A percentile compares a stretch with the other conserved stretches of the same genome.
phyloP scores from a whole-genome alignment of 495 filamentous ascomycete species.

The Penicillium odoratum region DNA sequence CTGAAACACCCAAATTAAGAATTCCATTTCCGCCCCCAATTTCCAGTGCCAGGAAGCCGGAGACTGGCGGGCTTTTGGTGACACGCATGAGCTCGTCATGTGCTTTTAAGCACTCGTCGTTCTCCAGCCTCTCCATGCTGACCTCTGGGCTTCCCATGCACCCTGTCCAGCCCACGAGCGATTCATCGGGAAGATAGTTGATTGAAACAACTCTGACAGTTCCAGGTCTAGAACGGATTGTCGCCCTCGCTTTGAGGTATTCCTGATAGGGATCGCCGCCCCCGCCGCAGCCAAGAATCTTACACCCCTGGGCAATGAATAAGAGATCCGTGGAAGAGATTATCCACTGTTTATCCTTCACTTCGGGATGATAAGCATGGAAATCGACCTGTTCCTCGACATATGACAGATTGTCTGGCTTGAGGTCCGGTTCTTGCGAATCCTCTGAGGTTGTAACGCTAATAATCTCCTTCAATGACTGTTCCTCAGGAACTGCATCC shows the following conservation, averaged over 20 bases:
- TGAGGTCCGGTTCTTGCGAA: background rate
- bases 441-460: background rate
- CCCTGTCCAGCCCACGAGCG: constrained; percentile 26
- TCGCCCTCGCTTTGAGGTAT: constrained; percentile 22
- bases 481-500: constrained; percentile 8
- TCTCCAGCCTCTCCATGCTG: constrained; percentile 33
- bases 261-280: constrained; percentile 47
- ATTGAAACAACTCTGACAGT: constrained; percentile 20
- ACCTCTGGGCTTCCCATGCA: constrained; percentile 32
- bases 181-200: constrained; percentile 20
- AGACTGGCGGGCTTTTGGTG: constrained; percentile 23
- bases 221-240: constrained; percentile 11
- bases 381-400: constrained; percentile 4
- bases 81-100: constrained; percentile 33
- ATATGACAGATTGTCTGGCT: background rate
- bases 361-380: constrained; percentile 17
- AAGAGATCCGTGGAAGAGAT: constrained; percentile 55
- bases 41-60: constrained; percentile 34
- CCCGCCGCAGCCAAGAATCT: constrained; percentile 59
- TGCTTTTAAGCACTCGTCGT: constrained; percentile 31
- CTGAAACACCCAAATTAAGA: constrained; percentile 29
- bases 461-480: background rate
- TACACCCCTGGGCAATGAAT: constrained; percentile 59
- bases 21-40: constrained; percentile 43
- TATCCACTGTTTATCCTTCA: constrained; percentile 41